Evolutionary conservation across 257 asterid genomes (phyloP).

Genomic region (Lavandula angustifolia): DNA sequence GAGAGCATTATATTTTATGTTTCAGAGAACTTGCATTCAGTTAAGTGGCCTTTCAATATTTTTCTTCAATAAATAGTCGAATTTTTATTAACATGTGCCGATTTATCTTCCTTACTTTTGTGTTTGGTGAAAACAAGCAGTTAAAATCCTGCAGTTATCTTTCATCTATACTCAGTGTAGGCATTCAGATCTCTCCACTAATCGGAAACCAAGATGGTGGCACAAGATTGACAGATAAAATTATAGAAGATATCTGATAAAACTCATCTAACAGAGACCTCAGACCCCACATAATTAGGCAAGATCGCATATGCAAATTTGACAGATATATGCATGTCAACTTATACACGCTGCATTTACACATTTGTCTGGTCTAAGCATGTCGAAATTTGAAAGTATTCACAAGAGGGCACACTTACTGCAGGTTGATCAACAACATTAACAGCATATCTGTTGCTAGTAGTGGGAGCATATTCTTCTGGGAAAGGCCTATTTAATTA

Average conservation of each 20-base stretch:
- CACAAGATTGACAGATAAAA: not conserved
- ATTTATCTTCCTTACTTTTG: not conserved
- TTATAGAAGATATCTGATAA: constrained; percentile 5
- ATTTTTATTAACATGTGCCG: not conserved
- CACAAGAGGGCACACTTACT: constrained; percentile 50
- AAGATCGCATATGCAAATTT: not conserved
- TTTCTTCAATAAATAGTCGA: not conserved
- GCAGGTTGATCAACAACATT: constrained; percentile 63
- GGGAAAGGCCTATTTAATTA: constrained; percentile 62
- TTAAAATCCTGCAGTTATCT: not conserved
- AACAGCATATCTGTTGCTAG: constrained; percentile 62
- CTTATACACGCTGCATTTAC: constrained; percentile 5
- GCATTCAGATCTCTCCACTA: not conserved
- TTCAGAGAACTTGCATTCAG: not conserved
- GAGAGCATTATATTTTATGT: constrained; percentile 3
- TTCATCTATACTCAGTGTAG: not conserved
- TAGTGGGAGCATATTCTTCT: constrained; percentile 68
- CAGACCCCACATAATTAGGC: not conserved
- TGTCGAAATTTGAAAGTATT: constrained; percentile 14
- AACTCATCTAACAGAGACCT: constrained; percentile 9
- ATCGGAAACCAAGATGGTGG: not conserved
- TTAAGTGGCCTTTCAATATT: not conserved
- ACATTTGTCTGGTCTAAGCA: constrained; percentile 7
- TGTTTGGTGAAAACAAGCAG: not conserved
- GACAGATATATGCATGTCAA: constrained; percentile 14